A percentile compares a stretch with the other conserved stretches of the same genome.
Evolutionary conservation across 1,284 basidiomycete genomes (phyloP).

Genomic region (Kalmanozyma brasiliensis): DNA sequence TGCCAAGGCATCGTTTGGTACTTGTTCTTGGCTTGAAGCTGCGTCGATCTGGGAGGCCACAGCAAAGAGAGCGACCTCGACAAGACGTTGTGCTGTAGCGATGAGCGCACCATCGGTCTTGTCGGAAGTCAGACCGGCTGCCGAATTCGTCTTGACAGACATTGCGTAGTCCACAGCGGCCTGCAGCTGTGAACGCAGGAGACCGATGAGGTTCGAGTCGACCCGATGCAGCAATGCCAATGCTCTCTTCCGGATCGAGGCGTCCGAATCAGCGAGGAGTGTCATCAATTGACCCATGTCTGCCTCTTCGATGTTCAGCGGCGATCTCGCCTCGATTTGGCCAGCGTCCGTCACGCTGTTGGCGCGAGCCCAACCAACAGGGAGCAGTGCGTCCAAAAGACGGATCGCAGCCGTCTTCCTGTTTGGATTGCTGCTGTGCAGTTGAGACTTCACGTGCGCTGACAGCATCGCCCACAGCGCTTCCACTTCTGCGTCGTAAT

Average conservation of each 20-base stretch:
- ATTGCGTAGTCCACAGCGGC: slow-evolving; percentile 11
- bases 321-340: not conserved
- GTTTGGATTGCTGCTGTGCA: slow-evolving; percentile 37
- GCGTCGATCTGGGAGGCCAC: not conserved
- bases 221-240: slow-evolving; percentile 24
- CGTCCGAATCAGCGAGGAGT: slow-evolving; percentile 25
- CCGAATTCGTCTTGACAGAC: not conserved
- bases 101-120: not conserved
- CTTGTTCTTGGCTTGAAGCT: not conserved
- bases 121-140: too few relatives aligned
- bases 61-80: slow-evolving; percentile 20
- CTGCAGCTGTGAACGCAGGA: slow-evolving; percentile 29
- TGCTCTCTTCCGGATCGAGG: slow-evolving; percentile 21
- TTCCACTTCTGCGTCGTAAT: slow-evolving; percentile 17
- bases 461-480: slow-evolving; percentile 29
- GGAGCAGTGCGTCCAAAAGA: slow-evolving; percentile 29
- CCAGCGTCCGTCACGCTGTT: too few relatives aligned
- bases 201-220: slow-evolving; percentile 12
- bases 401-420: slow-evolving; percentile 25
- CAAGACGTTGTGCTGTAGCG: slow-evolving; percentile 8
- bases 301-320: slow-evolving; percentile 17
- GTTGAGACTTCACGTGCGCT: slow-evolving; percentile 27
- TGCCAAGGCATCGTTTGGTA: not conserved
- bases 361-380: slow-evolving; percentile 26
- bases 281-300: slow-evolving; percentile 40